These are phyloP conservation scores for Cynara cardunculus DNA, from an alignment of 129 eudicot species.

Conservation along the genomic window DNA sequence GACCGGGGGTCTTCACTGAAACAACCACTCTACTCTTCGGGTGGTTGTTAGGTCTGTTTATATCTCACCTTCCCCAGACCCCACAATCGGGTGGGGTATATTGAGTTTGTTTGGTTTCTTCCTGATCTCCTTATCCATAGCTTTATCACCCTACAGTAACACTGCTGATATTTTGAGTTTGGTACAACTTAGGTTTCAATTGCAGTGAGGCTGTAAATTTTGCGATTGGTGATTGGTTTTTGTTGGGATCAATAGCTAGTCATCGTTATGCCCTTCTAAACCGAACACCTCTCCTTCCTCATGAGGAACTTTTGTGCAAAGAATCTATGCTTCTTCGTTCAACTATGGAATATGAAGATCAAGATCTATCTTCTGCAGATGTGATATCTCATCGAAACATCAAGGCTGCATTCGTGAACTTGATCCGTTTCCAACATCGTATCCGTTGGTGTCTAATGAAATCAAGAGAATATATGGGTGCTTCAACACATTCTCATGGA, in stretches of 20 bases:
- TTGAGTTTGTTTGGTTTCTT: background rate
- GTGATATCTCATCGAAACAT: slow-evolving; percentile 40
- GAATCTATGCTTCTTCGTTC: slow-evolving; percentile 75
- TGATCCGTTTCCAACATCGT: slow-evolving; percentile 81
- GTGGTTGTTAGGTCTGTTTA: no score
- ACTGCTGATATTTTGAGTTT: slow-evolving; percentile 13
- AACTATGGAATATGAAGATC: slow-evolving; percentile 42
- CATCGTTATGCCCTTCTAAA: slow-evolving; percentile 82
- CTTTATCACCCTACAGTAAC: no score
- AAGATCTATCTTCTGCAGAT: slow-evolving; percentile 42
- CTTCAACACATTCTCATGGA: slow-evolving; percentile 58
- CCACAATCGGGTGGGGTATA: no score
- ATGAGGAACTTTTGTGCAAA: slow-evolving; percentile 94
- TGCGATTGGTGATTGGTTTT: slow-evolving; percentile 95
- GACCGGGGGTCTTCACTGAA: background rate
- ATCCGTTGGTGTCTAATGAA: slow-evolving; percentile 77
- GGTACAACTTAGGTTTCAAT: slow-evolving; percentile 60
- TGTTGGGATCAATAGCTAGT: slow-evolving; percentile 79
- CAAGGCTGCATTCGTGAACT: slow-evolving; percentile 62
- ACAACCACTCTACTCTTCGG: background rate
- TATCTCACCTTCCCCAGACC: no score
- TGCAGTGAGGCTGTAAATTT: slow-evolving; percentile 98
- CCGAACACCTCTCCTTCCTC: slow-evolving; percentile 86
- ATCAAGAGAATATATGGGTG: slow-evolving; percentile 43
- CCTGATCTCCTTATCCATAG: background rate